Conservation (phyloP, 1,284 basidiomycete species). For the Ganoderma resinaceum region DNA sequence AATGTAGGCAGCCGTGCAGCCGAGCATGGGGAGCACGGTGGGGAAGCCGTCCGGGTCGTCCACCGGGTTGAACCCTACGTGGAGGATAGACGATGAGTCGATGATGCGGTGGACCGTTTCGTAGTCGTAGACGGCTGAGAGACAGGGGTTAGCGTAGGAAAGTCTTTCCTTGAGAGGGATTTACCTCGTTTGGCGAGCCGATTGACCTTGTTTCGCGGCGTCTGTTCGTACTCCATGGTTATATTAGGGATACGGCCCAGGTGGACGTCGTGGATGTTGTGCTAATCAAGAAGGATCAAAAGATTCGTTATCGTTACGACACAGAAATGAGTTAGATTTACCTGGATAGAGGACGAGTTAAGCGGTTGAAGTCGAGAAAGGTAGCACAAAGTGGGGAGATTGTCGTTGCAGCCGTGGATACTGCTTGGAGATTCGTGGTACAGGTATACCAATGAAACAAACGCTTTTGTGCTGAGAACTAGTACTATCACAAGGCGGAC, state of each 20-base stretch:
- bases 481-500: not conserved
- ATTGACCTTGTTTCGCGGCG: not conserved
- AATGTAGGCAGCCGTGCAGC: not conserved
- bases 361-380: not conserved
- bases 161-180: not conserved
- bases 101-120: not conserved
- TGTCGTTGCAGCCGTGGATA: not conserved
- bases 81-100: not conserved
- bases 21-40: not conserved
- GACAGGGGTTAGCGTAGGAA: not conserved
- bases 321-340: too few relatives aligned
- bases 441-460: not conserved
- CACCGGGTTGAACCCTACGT: not conserved
- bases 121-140: not conserved
- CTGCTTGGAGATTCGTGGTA: not conserved
- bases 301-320: too few relatives aligned
- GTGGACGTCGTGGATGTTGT: not conserved
- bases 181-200: not conserved
- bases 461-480: not conserved
- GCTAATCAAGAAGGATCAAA: not conserved
- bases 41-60: not conserved
- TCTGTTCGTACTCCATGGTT: not conserved
- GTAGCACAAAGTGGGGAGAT: not conserved
- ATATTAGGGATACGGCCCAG: not conserved
- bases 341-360: not conserved